Conservation (phyloP, 345 rosid species). For the Mangifera indica region DNA sequence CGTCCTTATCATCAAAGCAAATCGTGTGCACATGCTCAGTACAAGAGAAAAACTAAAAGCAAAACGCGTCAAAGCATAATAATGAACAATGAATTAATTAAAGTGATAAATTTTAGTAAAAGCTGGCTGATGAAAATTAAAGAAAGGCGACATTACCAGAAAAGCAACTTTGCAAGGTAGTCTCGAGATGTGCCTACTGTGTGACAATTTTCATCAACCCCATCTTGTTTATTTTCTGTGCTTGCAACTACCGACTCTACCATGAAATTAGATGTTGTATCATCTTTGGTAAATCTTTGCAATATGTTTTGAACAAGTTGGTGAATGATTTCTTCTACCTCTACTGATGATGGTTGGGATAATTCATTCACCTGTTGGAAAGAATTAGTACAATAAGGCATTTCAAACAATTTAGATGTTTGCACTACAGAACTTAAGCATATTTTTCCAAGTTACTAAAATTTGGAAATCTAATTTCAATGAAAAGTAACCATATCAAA, state of each 20-base stretch:
- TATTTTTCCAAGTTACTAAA: no score
- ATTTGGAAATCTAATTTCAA: background rate
- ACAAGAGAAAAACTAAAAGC: background rate
- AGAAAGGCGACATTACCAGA: slow-evolving; percentile 53
- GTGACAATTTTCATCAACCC: slow-evolving; percentile 38
- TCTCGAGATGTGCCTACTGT: slow-evolving; percentile 72
- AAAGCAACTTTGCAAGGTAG: slow-evolving; percentile 88
- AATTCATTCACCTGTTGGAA: slow-evolving; percentile 63
- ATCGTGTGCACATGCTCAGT: background rate
- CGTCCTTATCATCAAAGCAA: background rate
- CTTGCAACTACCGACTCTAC: slow-evolving; percentile 33
- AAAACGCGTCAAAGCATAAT: background rate
- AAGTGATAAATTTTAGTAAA: background rate
- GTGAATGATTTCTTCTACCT: slow-evolving; percentile 82
- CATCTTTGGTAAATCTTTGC: slow-evolving; percentile 49
- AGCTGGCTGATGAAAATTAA: background rate
- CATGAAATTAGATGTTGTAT: slow-evolving; percentile 30
- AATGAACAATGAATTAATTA: background rate
- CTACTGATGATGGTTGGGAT: slow-evolving; percentile 78
- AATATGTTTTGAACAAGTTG: slow-evolving; percentile 72
- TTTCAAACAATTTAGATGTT: background rate
- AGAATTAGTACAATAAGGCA: slow-evolving; percentile 1
- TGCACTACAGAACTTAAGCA: slow-evolving; percentile 7
- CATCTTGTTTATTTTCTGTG: slow-evolving; percentile 29
- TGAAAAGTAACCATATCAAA: background rate